phyloP scores from a whole-genome alignment of 225 moss, liverwort and hornwort genomes.

The Thuidium tamariscinum region DNA sequence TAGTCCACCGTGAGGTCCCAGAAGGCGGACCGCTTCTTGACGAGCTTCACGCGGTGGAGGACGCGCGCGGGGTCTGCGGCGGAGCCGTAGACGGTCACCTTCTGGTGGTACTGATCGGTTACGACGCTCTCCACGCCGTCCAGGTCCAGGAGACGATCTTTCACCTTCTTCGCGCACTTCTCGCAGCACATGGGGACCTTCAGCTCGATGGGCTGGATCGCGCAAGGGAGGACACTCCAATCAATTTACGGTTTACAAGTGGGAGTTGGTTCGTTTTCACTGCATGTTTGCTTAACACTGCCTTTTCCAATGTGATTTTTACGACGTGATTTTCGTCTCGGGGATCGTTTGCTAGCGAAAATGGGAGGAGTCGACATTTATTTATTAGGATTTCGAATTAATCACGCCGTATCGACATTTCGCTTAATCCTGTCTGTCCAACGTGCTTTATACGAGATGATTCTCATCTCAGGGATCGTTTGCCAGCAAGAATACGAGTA shows the following conservation, averaged over 20 bases:
- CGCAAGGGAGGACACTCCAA: not conserved
- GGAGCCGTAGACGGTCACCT: conserved; percentile 15
- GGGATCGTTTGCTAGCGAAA: not conserved
- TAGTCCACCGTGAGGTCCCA: conserved; percentile 23
- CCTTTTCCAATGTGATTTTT: not conserved
- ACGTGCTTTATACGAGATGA: not conserved
- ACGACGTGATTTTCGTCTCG: not conserved
- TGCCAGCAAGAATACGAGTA: not conserved
- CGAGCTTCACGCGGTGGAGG: conserved; percentile 15
- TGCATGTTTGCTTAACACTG: not conserved
- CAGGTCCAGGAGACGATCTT: conserved; percentile 1
- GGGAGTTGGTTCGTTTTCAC: not conserved
- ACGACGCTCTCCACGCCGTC: conserved; percentile 15
- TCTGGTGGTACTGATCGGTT: conserved; percentile 32
- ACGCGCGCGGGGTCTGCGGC: conserved; percentile 3
- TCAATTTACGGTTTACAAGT: not conserved
- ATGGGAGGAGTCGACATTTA: not conserved
- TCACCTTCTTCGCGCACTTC: conserved; percentile 34
- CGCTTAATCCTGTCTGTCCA: not conserved
- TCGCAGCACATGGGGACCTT: conserved; percentile 45
- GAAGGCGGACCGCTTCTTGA: conserved; percentile 29
- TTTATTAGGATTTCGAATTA: not conserved
- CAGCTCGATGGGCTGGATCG: conserved; percentile 27
- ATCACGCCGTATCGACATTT: not conserved
- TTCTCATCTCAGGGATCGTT: not conserved